Conservation (phyloP, 495 filamentous ascomycete species). For the Neurospora sp. region DNA sequence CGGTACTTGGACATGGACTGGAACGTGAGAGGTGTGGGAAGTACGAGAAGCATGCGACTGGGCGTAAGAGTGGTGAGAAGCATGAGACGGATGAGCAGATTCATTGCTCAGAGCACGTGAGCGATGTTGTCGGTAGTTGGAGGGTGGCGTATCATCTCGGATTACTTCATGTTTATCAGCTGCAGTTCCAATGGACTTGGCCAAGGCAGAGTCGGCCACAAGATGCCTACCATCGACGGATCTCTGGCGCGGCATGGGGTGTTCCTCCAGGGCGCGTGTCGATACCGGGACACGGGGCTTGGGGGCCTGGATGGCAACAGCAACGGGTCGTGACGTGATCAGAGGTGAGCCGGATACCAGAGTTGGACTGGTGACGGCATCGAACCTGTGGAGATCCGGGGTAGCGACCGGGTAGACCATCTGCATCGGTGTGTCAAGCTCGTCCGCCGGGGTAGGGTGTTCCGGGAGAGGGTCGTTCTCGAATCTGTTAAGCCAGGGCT, state of each 20-base stretch:
- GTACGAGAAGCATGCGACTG: neutral
- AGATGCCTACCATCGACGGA: conserved; percentile 7
- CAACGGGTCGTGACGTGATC: conserved; percentile 20
- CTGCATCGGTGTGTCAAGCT: conserved; percentile 26
- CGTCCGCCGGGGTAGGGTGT: conserved; percentile 20
- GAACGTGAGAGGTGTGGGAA: neutral
- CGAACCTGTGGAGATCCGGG: conserved; percentile 50
- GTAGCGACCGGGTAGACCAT: conserved; percentile 46
- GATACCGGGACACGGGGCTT: conserved; percentile 33
- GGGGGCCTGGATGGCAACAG: conserved; percentile 36
- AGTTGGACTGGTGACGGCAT: conserved; percentile 39
- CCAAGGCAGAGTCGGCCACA: conserved; percentile 1
- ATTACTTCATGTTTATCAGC: conserved; percentile 7
- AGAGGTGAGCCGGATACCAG: conserved; percentile 27
- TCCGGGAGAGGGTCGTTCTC: conserved; percentile 14
- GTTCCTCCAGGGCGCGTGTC: conserved; percentile 31
- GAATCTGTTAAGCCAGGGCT: conserved; percentile 1
- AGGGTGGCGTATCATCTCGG: neutral
- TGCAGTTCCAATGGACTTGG: neutral
- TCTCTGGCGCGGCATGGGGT: conserved; percentile 8
- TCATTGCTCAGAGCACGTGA: neutral
- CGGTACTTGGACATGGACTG: neutral
- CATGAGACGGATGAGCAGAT: neutral
- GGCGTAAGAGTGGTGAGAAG: neutral
- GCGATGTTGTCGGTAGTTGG: neutral